Evolutionary conservation across 75 land plant species (phyloP), one percentile per base, ranked within the genome.

Genomic region (Sequoiadendron giganteum): DNA sequence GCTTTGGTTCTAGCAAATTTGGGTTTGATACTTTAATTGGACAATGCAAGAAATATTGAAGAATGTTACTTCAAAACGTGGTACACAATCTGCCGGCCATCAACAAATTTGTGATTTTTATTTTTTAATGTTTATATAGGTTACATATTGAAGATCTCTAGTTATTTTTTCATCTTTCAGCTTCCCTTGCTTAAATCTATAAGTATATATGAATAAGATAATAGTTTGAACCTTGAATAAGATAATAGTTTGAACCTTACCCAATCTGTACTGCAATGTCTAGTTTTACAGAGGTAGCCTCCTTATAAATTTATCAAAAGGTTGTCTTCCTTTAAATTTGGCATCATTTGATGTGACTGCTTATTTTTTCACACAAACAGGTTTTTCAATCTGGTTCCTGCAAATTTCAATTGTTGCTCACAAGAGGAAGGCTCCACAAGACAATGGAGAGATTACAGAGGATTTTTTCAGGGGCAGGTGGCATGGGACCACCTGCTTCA

Each of bases 391-490:
- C 28, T 2, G 70, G 70, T 65, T 65, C 70, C 10, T 65, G 70
- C 70, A 28, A 65, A 28, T 28, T 65, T 65, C 28, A 65, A 9
- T 65, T 65, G n/a, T 65, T 65, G n/a, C 70, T 65, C n/a, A 28
- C 28, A 65, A 65, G 70, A 65, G n/a, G 6, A 25, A 65, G 70
- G 28, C 7, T 65, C n/a, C n/a, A 7, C 10, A 65, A 65, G 70
- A 65, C n/a, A 32, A 94, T 96, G 97, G 96, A 96, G 88, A 90
- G 99, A 48, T 83, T 98, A 83, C 99, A 97, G 85, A 88, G 99
- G 82, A 97, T 96, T 87, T 95, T 98, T 81, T 95, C 98, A 30
- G 99, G 99, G 70, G 99, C 95, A 9, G 95, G 97, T 13, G 95
- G 93, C 1, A 90, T 91, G 56, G 95, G 96, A 4, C 97, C 96